Base-by-base conservation (phyloP, 2,329 filamentous ascomycete genomes). In the Pseudofabraea citricarpa region DNA sequence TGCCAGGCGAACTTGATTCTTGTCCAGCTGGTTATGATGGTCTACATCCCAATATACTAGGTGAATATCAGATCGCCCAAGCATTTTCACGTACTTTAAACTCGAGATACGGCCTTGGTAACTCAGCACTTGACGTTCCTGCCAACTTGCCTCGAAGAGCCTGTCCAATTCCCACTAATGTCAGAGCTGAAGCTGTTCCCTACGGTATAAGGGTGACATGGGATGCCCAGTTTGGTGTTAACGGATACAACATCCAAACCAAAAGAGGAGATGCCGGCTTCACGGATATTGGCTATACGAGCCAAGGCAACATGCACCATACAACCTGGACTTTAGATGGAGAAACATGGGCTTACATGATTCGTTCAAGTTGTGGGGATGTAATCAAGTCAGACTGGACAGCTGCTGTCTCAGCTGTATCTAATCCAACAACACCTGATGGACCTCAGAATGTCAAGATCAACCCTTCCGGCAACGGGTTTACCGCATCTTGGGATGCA, bases 31-130 rank as follows among this genome's bases (percentile, higher is more conserved):
- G 62, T 5, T 64, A 66, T 44, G 68, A 71, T 51, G 68, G 68
- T 8, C 50, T 72, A 7, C 68, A 72, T 42, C 68, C 68, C 1
- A 67, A 64, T 37, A 58, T 59, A 5, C 51, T 63, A 1, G 68
- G 67, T 13, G 68, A 71, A 38, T 68, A 57, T 47, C 58, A 70
- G 43, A 66, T 72, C 40, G 66, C 68, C 3, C 51, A 59, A 33
- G 67, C 66, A 8, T 71, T 70, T 51, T 57, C 61, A 2, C 40
- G 48, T 8, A 56, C 58, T 6, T 56, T 69, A 8, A 29, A 43
- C 22, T 26, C 31, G 4, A 27, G 24, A 9, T 43, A 36, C 19
- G 6, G 38, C 18, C 22, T 63, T 21, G 60, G 60, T 2, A 41
- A n/a, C 3, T 39, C 6, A 2, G 43, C 47, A 8, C 46, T 64